These are phyloP conservation scores for Sporothrix globosa DNA, from an alignment of 2,329 filamentous ascomycete genomes.

Conservation along the genomic window DNA sequence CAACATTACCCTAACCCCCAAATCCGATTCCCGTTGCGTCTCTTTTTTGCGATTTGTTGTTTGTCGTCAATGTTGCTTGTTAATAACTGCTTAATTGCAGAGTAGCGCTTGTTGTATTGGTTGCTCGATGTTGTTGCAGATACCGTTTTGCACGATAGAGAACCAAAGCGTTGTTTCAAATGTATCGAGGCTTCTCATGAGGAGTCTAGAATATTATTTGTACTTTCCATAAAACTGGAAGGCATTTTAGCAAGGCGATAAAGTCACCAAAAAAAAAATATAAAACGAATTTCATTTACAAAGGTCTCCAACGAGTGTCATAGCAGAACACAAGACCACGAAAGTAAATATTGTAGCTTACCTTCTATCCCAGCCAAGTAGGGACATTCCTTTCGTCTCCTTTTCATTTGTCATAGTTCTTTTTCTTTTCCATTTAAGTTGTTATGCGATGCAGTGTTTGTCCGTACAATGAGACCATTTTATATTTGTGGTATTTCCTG, in stretches of 20 bases:
- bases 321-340: background rate
- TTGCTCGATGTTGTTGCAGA: background rate
- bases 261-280: constrained; percentile 22
- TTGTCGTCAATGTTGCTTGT: background rate
- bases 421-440: constrained; percentile 3
- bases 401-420: background rate
- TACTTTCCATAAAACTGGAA: background rate
- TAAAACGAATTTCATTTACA: constrained; percentile 20
- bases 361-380: background rate
- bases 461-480: background rate
- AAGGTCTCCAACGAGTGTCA: background rate
- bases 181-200: background rate
- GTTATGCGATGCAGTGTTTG: background rate
- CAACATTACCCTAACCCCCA: background rate
- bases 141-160: background rate
- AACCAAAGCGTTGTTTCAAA: background rate
- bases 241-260: background rate
- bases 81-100: background rate
- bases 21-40: background rate
- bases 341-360: background rate
- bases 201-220: background rate
- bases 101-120: background rate
- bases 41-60: background rate
- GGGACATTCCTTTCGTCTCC: background rate
- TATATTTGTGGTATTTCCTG: background rate